phyloP scores from a whole-genome alignment of 1,284 basidiomycete species.

The Papiliotrema nemorosa region DNA sequence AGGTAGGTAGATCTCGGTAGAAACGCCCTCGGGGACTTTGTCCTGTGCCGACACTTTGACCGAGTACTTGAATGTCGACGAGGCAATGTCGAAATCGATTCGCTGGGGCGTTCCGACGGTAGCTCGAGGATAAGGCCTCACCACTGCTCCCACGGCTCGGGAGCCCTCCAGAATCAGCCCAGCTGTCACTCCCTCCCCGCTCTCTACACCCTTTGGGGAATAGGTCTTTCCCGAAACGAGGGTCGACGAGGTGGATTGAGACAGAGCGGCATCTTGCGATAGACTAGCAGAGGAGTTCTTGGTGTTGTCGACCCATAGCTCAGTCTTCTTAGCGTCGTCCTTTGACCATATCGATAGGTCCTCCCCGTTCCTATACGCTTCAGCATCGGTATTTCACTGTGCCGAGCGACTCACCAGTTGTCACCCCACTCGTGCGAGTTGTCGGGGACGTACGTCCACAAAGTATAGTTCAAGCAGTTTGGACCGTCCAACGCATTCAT shows the following conservation, averaged over 20 bases:
- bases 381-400: not conserved
- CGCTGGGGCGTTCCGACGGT: slow-evolving; percentile 64
- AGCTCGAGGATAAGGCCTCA: slow-evolving; percentile 72
- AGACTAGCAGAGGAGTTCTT: slow-evolving; percentile 1
- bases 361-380: slow-evolving; percentile 69
- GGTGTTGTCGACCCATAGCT: slow-evolving; percentile 4
- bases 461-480: slow-evolving; percentile 76
- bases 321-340: slow-evolving; percentile 57
- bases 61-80: slow-evolving; percentile 64
- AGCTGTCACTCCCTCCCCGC: slow-evolving; percentile 50
- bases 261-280: not conserved
- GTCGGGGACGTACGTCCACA: slow-evolving; percentile 85
- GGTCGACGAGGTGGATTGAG: slow-evolving; percentile 17
- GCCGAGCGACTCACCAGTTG: slow-evolving; percentile 57
- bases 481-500: slow-evolving; percentile 82
- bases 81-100: slow-evolving; percentile 72
- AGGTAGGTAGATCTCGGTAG: slow-evolving; percentile 84
- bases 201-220: slow-evolving; percentile 38
- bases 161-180: slow-evolving; percentile 75
- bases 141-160: slow-evolving; percentile 74
- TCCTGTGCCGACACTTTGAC: slow-evolving; percentile 59
- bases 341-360: slow-evolving; percentile 84
- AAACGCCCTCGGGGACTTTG: slow-evolving; percentile 46
- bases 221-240: slow-evolving; percentile 3
- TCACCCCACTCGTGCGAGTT: slow-evolving; percentile 85